phyloP scores from a whole-genome alignment of 1,284 basidiomycete species.

The Sanghuangporus weigelae region DNA sequence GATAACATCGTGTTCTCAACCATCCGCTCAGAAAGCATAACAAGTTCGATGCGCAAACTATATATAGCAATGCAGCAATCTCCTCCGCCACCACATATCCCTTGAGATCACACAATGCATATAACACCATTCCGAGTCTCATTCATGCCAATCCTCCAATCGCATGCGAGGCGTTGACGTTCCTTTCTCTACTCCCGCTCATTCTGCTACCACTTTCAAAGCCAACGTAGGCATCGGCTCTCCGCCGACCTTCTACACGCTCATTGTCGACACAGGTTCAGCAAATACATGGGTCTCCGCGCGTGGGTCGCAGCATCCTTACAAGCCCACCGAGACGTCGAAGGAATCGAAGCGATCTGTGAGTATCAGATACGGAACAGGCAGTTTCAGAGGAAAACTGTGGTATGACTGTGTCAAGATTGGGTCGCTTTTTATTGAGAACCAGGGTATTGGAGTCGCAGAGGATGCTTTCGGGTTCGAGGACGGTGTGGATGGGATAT shows the following conservation, averaged over 20 bases:
- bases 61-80: too few relatives aligned
- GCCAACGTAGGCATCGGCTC: constrained; percentile 16
- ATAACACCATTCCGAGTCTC: neutral
- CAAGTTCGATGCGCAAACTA: too few relatives aligned
- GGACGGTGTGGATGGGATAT: constrained; percentile 47
- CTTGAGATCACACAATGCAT: neutral
- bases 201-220: constrained; percentile 11
- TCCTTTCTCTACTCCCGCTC: neutral
- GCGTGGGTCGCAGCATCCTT: neutral
- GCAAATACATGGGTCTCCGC: constrained; percentile 21
- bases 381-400: constrained; percentile 11
- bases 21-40: too few relatives aligned
- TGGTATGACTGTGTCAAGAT: constrained; percentile 27
- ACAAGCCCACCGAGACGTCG: constrained; percentile 8
- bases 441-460: constrained; percentile 57
- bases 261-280: constrained; percentile 20
- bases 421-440: constrained; percentile 26
- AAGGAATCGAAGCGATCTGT: constrained; percentile 5
- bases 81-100: too few relatives aligned
- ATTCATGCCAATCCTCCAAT: neutral
- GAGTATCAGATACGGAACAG: constrained; percentile 14
- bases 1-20: too few relatives aligned
- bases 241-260: constrained; percentile 14
- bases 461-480: constrained; percentile 32
- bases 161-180: neutral